Conservation (phyloP, 2,329 filamentous ascomycete species). For the Coleophoma eucalyptorum region DNA sequence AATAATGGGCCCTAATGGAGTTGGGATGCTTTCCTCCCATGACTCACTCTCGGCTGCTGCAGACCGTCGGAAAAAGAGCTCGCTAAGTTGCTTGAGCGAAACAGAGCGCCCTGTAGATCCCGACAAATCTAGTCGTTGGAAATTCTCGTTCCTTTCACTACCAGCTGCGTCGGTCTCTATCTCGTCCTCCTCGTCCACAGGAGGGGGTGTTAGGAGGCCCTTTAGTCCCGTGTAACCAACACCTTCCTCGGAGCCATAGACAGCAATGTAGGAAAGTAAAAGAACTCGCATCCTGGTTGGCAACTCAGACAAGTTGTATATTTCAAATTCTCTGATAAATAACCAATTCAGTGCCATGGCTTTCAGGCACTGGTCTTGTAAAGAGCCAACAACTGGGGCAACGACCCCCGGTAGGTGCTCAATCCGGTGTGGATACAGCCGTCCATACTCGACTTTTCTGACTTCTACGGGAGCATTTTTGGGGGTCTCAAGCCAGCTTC, state of each 20-base stretch:
- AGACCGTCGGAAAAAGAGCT: constrained; percentile 33
- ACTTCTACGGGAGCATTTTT: constrained; percentile 17
- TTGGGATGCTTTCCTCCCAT: constrained; percentile 22
- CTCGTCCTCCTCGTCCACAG: constrained; percentile 20
- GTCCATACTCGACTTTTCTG: constrained; percentile 11
- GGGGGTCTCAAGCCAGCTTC: constrained; percentile 47
- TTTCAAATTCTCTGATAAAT: constrained; percentile 50
- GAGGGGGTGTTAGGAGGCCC: constrained; percentile 36
- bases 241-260: constrained; percentile 38
- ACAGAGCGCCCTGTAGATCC: constrained; percentile 47
- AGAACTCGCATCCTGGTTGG: constrained; percentile 49
- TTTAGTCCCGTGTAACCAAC: constrained; percentile 47
- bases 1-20: constrained; percentile 25
- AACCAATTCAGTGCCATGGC: constrained; percentile 51
- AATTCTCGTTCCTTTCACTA: constrained; percentile 34
- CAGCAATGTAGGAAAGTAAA: constrained; percentile 47
- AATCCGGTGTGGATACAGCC: constrained; percentile 22
- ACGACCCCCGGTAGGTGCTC: constrained; percentile 34
- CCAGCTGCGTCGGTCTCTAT: constrained; percentile 13
- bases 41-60: constrained; percentile 8
- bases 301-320: constrained; percentile 51
- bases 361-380: constrained; percentile 48
- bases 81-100: constrained; percentile 46
- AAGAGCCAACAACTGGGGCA: constrained; percentile 5
- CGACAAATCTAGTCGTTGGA: constrained; percentile 51